These are phyloP conservation scores for Phytophthora citrophthora DNA, from an alignment of 352 stramenopile species.

Conservation along the genomic window DNA sequence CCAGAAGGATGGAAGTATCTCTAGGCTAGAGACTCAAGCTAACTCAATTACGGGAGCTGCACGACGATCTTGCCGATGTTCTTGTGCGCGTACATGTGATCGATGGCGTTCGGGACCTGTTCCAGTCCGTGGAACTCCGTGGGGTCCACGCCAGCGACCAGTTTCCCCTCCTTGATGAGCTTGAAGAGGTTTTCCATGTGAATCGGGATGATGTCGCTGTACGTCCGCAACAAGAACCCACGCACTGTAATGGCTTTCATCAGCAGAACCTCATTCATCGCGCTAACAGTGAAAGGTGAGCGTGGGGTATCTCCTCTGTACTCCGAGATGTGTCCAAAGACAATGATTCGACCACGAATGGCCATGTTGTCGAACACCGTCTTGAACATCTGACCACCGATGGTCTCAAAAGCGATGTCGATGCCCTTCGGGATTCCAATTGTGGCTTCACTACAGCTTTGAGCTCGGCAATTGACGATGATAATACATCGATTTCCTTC, in stretches of 20 bases:
- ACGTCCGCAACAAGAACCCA: constrained; percentile 48
- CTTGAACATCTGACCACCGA: constrained; percentile 45
- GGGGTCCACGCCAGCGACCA: constrained; percentile 48
- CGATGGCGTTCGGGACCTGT: constrained; percentile 53
- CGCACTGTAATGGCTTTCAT: constrained; percentile 47
- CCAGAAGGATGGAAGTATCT: no score
- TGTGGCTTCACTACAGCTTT: constrained; percentile 10
- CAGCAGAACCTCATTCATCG: constrained; percentile 37
- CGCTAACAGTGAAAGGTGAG: constrained; percentile 29
- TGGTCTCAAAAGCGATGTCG: constrained; percentile 39
- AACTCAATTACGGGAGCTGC: constrained; percentile 53
- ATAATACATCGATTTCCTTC: constrained; percentile 1
- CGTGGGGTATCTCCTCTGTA: constrained; percentile 36
- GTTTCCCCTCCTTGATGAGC: constrained; percentile 54
- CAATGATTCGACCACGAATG: constrained; percentile 45
- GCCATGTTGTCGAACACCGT: constrained; percentile 51
- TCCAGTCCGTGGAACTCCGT: constrained; percentile 57
- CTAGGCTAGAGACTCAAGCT: no score
- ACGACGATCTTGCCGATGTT: constrained; percentile 82
- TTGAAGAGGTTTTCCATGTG: constrained; percentile 54
- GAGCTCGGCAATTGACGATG: neutral
- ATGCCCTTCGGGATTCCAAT: constrained; percentile 31
- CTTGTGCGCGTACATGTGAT: constrained; percentile 70
- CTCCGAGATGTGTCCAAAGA: constrained; percentile 51
- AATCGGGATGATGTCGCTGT: constrained; percentile 40